Base-by-base conservation (phyloP, 2,329 filamentous ascomycete species). In the Xylaria arbuscula region DNA sequence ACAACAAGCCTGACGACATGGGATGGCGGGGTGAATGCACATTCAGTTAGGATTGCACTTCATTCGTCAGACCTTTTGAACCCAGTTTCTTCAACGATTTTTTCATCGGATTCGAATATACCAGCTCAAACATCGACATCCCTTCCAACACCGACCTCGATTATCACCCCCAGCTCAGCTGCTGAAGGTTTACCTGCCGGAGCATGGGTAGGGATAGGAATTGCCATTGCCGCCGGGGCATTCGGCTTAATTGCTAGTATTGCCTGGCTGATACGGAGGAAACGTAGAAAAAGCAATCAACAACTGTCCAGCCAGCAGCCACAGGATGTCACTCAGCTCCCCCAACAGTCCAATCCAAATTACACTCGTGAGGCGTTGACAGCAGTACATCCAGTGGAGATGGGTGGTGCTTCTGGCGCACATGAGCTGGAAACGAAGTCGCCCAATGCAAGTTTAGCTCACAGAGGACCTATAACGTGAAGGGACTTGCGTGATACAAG, bases 21-120 rank as follows among this genome's bases (percentile, higher is more conserved):
- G 1, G 53, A 34, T 24, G 4, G 13, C 4, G 51, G 42, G 17
- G 15, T 51, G 22, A 66, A 58, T 11, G 58, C 53, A 17, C 53
- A 66, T 57, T 61, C 58, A 28, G 24, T 62, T 3, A 56, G 63
- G 22, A 50, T 60, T 22, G 60, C 65, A 0, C 56, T 64, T 55
- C 55, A 60, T 24, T 60, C 40, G 1, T 67, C 65, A 0, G 65
- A 67, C 15, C 28, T 67, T 17, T 1, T 51, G 1, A 10, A n/a
- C 28, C 19, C 3, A 11, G 3, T 36, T 17, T 2, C 58, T 11
- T 34, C 51, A 10, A 51, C 50, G 8, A 57, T 9, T 11, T 40
- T 13, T 13, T 40, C 7, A 40, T 8, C 38, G 15, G 8, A 13
- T 40, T 40, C 38, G 38, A 40, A 40, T 40, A 40, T 13, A 40